Base-by-base conservation (phyloP, 2,329 filamentous ascomycete genomes). In the Alternaria panax region DNA sequence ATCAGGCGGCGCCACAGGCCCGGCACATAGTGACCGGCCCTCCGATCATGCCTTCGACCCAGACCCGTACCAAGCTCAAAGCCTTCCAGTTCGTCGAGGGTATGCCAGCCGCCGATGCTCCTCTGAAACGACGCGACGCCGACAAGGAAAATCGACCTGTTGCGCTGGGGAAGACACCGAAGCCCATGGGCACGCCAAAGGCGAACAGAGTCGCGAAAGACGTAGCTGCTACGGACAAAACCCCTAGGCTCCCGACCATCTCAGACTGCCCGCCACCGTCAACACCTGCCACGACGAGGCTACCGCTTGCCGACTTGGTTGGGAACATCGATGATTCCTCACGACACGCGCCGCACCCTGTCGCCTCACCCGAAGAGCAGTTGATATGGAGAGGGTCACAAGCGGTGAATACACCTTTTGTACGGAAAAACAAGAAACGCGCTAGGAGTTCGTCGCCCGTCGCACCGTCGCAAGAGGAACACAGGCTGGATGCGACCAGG, bases 251-350 rank as follows among this genome's bases (percentile, higher is more conserved):
- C 11, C 66, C 64, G 3, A 69, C 69, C 22, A 67, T 62, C 5
- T 71, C 62, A 48, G 68, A 68, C 41, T 73, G 67, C 48, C 75
- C 79, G 27, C 79, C 79, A 16, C 87, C 87, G 3, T 86, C 86
- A 40, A 89, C 87, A 14, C 86, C 87, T 2, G 83, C 82, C 24
- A 84, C 86, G 34, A 80, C 86, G 42, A 79, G 85, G 55, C 81
- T 88, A 38, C 85, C 86, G 24, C 77, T 89, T 12, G 85, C 85
- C 30, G 86, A 88, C 62, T 78, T 89, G 30, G 86, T 89, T 45
- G 85, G 85, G 62, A 87, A 87, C 70, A 82, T 82, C 47, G 86
- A 88, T 71, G 85, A 87, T 68, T 81, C 81, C 9, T 79, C 82
- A 36, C 82, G 80, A 65, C 79, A 80, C 57, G 78, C 79, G n/a